Base-by-base conservation (phyloP, 495 filamentous ascomycete species). In the Penicillium ochrochloron region DNA sequence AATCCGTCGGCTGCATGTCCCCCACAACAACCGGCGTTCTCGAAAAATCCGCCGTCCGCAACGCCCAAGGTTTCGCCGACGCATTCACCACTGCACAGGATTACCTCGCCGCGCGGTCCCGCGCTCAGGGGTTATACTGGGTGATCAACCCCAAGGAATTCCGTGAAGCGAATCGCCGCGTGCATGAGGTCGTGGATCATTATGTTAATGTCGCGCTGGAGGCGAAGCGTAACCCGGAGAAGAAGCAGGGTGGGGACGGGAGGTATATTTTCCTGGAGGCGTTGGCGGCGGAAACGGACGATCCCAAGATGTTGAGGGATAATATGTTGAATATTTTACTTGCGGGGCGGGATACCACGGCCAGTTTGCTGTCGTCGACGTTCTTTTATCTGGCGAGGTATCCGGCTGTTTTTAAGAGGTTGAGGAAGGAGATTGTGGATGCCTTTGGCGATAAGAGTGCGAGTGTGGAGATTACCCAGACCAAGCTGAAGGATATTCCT, bases 371-470 rank as follows among this genome's bases (percentile, higher is more conserved):
- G 5, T 81, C 83, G 19, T 85, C 84, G 14, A 77, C 82, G 1
- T 90, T 92, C 70, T 88, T 84, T 65, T 84, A 84, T 54, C 80
- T 92, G 0, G 75, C 86, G 0, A 79, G 83, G 2, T 75, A 83
- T 52, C 85, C 82, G 2, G 66, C 73, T 11, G 80, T 82, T 11
- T 88, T 77, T 67, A 60, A 69, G 2, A 76, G 77, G 35, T 65
- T 90, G 72, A 59, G 83, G 63, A 61, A 89, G 76, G 63, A 94
- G 74, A 76, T 92, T 83, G 21, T 93, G 71, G 72, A 92, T 86
- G n/a, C 85, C 81, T 82, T 97, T 86, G 52, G 93, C 83, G 73
- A 96, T 89, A 37, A 90, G 67, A 73, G 91, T 84, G 89, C 92
- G 88, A 58, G 88, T 8, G 48, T 52, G 82, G 56, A 96, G 77